A percentile compares a stretch with the other conserved stretches of the same genome.
Evolutionary conservation across 2,329 filamentous ascomycete genomes (phyloP).

Genomic region (Magnaporthiopsis rhizophila): DNA sequence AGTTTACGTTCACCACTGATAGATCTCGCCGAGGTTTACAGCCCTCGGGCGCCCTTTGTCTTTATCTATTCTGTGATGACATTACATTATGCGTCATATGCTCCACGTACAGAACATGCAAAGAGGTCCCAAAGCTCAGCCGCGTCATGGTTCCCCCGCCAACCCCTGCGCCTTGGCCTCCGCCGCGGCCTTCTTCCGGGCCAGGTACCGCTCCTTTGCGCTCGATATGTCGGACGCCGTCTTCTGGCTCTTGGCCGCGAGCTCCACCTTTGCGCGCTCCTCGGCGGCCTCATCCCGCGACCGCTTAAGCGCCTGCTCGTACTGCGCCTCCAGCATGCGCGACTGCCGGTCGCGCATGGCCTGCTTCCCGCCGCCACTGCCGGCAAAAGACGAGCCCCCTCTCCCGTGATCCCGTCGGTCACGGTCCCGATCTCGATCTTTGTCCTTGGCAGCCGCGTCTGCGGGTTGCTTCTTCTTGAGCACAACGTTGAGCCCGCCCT

Average conservation of each 20-base stretch:
- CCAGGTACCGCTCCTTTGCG: conserved; percentile 72
- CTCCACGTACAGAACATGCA: too few relatives aligned
- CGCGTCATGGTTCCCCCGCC: conserved; percentile 14
- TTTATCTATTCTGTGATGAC: too few relatives aligned
- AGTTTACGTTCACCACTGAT: too few relatives aligned
- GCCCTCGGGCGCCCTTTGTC: too few relatives aligned
- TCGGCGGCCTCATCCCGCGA: conserved; percentile 63
- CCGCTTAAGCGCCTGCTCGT: conserved; percentile 65
- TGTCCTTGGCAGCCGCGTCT: conserved; percentile 13
- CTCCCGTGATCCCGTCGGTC: conserved; percentile 14
- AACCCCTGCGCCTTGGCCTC: conserved; percentile 51
- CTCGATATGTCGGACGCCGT: conserved; percentile 68
- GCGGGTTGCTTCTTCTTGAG: conserved; percentile 47
- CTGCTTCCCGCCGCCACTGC: conserved; percentile 46
- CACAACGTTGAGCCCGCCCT: conserved; percentile 66
- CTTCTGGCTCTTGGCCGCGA: conserved; percentile 67
- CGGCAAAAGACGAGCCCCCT: conserved; percentile 30
- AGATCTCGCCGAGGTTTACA: too few relatives aligned
- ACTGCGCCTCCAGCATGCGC: conserved; percentile 69
- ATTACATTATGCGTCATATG: too few relatives aligned
- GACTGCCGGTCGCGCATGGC: conserved; percentile 70
- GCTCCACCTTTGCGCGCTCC: conserved; percentile 51
- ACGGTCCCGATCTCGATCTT: conserved; percentile 23
- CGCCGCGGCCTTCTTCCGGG: conserved; percentile 66
- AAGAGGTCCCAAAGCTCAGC: too few relatives aligned